phyloP scores from a whole-genome alignment of 1,139 yeast species.

The Diutina mesorugosa region DNA sequence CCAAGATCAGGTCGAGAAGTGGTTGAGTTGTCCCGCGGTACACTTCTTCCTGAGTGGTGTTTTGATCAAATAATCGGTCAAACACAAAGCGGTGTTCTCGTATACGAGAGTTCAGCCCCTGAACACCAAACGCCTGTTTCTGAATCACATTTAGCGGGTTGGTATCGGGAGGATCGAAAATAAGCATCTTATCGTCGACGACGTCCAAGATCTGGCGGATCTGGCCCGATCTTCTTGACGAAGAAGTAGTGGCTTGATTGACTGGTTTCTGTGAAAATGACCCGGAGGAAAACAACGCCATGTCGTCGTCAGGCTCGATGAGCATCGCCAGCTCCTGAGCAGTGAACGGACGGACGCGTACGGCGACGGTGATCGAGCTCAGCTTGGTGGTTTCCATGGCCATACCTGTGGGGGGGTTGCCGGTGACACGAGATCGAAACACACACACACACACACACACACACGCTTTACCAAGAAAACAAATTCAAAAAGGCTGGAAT shows the following conservation, averaged over 20 bases:
- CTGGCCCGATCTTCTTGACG: conserved; percentile 18
- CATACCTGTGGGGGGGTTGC: background rate
- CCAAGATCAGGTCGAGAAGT: conserved; percentile 58
- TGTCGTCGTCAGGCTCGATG: conserved; percentile 19
- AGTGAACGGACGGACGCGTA: conserved; percentile 80
- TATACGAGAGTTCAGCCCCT: background rate
- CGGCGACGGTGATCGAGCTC: conserved; percentile 68
- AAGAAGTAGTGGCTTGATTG: conserved; percentile 3
- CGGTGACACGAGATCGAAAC: background rate
- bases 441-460: background rate
- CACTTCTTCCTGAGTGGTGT: conserved; percentile 52
- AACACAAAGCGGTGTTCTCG: conserved; percentile 75
- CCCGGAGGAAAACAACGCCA: conserved; percentile 46
- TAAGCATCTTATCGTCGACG: conserved; percentile 79
- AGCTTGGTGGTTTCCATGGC: conserved; percentile 15
- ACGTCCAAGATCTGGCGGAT: conserved; percentile 67
- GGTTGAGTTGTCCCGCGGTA: conserved; percentile 59
- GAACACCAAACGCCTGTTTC: background rate
- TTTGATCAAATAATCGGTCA: conserved; percentile 63
- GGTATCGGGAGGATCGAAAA: conserved; percentile 80
- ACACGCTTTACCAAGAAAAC: background rate
- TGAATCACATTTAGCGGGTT: conserved; percentile 46
- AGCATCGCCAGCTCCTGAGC: conserved; percentile 36
- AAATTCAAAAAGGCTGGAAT: background rate
- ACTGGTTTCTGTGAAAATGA: conserved; percentile 17